A percentile compares a stretch with the other conserved stretches of the same genome.
Evolutionary conservation across 2,329 filamentous ascomycete genomes (phyloP).

Genomic region (Blastomyces parvus): DNA sequence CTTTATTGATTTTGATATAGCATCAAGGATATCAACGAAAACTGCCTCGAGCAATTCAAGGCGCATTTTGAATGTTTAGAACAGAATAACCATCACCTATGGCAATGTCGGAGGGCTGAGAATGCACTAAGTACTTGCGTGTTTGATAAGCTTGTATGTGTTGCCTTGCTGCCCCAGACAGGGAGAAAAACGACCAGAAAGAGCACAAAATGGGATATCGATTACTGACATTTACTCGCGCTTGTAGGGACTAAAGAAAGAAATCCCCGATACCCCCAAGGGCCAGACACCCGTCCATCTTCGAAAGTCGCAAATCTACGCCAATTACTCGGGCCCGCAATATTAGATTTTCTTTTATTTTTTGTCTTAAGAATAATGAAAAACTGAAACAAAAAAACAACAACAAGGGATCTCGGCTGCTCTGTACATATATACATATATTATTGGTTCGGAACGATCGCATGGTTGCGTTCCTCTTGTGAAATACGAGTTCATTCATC

Average conservation of each 20-base stretch:
- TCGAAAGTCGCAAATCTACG: conserved; percentile 45
- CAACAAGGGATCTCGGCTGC: conserved; percentile 6
- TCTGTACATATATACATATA: conserved; percentile 6
- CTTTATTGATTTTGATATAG: conserved; percentile 37
- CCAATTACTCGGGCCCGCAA: conserved; percentile 32
- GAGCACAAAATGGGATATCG: not conserved
- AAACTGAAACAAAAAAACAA: conserved; percentile 17
- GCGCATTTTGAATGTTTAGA: conserved; percentile 93
- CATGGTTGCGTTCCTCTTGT: conserved; percentile 20
- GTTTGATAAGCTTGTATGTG: conserved; percentile 81
- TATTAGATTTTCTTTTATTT: conserved; percentile 21
- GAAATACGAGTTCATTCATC: conserved; percentile 8
- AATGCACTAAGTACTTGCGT: conserved; percentile 91
- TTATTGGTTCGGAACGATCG: conserved; percentile 18
- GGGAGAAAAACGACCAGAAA: not conserved
- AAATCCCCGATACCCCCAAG: conserved; percentile 62
- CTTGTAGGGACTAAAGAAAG: conserved; percentile 66
- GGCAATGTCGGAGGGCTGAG: conserved; percentile 84
- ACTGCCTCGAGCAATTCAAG: conserved; percentile 84
- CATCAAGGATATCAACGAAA: conserved; percentile 89
- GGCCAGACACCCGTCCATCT: conserved; percentile 65
- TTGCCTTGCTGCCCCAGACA: not conserved
- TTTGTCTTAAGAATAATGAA: conserved; percentile 17
- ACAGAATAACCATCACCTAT: conserved; percentile 95
- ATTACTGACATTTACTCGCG: conserved; percentile 9